Percentiles rank a stretch among this genome's conserved stretches.
Conservation (phyloP, 176 grass and related monocot genomes). For the Oryza coarctata region DNA sequence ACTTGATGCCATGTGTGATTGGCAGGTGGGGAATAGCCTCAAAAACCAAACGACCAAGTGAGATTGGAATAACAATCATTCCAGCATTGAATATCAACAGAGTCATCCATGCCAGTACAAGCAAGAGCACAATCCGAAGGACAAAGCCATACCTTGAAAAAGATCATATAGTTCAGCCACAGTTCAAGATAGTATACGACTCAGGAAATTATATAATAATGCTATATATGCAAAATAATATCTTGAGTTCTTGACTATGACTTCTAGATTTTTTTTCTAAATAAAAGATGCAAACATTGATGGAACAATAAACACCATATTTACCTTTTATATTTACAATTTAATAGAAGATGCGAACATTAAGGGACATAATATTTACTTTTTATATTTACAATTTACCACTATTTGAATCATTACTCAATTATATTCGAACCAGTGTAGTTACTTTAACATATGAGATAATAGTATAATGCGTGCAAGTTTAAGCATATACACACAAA, state of each 20-base stretch:
- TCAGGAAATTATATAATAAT: constrained; percentile 11
- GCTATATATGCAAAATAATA: neutral
- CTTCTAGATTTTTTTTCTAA: neutral
- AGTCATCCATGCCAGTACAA: constrained; percentile 93
- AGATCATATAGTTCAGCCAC: neutral
- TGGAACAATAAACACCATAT: neutral
- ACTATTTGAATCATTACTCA: neutral
- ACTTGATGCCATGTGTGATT: constrained; percentile 91
- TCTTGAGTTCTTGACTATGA: neutral
- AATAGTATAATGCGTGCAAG: neutral
- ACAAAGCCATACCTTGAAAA: constrained; percentile 89
- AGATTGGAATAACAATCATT: constrained; percentile 93
- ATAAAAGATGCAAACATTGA: neutral
- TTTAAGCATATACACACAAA: neutral
- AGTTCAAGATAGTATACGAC: neutral
- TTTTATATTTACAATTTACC: neutral
- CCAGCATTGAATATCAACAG: constrained; percentile 89
- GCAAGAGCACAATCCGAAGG: constrained; percentile 79
- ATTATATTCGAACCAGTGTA: neutral
- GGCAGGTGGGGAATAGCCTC: constrained; percentile 87
- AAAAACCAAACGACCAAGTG: constrained; percentile 80
- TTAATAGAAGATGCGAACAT: neutral
- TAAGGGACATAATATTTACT: neutral
- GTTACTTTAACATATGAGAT: neutral
- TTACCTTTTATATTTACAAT: neutral